Evolutionary conservation across 2,329 filamentous ascomycete species (phyloP).

Genomic region (Exophiala viscosa): DNA sequence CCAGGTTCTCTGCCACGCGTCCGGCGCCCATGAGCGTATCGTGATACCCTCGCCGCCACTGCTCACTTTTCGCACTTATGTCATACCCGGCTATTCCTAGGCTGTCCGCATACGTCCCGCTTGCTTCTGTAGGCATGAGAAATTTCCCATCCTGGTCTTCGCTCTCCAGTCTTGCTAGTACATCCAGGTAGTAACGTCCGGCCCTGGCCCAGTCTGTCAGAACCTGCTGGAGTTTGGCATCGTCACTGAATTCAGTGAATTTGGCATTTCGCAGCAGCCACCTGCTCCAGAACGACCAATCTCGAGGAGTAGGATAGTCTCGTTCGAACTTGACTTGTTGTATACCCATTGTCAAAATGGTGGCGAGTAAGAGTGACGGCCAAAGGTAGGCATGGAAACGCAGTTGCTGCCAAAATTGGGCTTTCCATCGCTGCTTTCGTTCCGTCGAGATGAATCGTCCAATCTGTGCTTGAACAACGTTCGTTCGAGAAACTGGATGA

Average conservation of each 20-base stretch:
- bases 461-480: slow-evolving; percentile 53
- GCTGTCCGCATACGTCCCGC: slow-evolving; percentile 53
- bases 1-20: slow-evolving; percentile 72
- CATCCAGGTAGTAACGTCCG: slow-evolving; percentile 56
- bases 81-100: slow-evolving; percentile 47
- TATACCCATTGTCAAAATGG: slow-evolving; percentile 61
- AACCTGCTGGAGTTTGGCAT: slow-evolving; percentile 50
- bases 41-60: slow-evolving; percentile 83
- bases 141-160: slow-evolving; percentile 64
- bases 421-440: slow-evolving; percentile 51
- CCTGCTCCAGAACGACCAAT: slow-evolving; percentile 72
- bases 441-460: slow-evolving; percentile 77
- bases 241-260: slow-evolving; percentile 50
- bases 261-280: slow-evolving; percentile 64
- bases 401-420: slow-evolving; percentile 67
- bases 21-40: slow-evolving; percentile 75
- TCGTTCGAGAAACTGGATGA: slow-evolving; percentile 50
- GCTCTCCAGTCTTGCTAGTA: slow-evolving; percentile 68
- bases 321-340: slow-evolving; percentile 73
- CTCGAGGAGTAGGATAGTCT: slow-evolving; percentile 72
- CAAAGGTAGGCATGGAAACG: slow-evolving; percentile 69
- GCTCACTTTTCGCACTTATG: slow-evolving; percentile 69
- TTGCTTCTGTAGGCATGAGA: slow-evolving; percentile 54
- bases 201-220: slow-evolving; percentile 67
- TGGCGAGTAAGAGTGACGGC: slow-evolving; percentile 58